Percentiles rank a stretch among this genome's conserved stretches.
phyloP scores from a whole-genome alignment of 345 rosid genomes.

The Citrus mangshanensis region DNA sequence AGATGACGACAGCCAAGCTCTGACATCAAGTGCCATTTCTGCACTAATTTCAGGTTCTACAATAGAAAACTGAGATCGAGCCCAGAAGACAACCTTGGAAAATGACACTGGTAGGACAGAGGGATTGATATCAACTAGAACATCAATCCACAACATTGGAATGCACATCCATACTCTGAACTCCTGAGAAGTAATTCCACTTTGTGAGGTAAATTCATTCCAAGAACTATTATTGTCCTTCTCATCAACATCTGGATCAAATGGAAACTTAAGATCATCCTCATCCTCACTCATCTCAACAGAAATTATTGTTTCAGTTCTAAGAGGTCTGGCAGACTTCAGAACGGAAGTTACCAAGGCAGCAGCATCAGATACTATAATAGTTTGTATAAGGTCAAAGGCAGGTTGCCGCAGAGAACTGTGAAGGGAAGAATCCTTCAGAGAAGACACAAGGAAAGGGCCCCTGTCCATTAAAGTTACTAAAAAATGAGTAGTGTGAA shows the following conservation, averaged over 20 bases:
- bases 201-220: slow-evolving; percentile 68
- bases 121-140: slow-evolving; percentile 64
- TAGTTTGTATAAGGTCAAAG: slow-evolving; percentile 75
- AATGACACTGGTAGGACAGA: slow-evolving; percentile 65
- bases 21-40: slow-evolving; percentile 57
- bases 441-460: slow-evolving; percentile 79
- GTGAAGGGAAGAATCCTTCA: slow-evolving; percentile 91
- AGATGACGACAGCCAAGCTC: slow-evolving; percentile 67
- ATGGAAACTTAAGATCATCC: slow-evolving; percentile 39
- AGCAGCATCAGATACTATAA: slow-evolving; percentile 88
- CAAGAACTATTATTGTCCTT: slow-evolving; percentile 46
- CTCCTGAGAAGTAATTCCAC: slow-evolving; percentile 53
- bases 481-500: slow-evolving; percentile 4
- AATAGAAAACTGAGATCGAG: slow-evolving; percentile 74
- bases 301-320: slow-evolving; percentile 22
- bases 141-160: slow-evolving; percentile 92
- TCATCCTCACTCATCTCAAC: slow-evolving; percentile 40
- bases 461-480: slow-evolving; percentile 59
- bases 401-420: slow-evolving; percentile 91
- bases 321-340: slow-evolving; percentile 23
- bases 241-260: slow-evolving; percentile 38
- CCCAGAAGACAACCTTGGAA: slow-evolving; percentile 91
- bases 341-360: slow-evolving; percentile 55
- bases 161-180: slow-evolving; percentile 81
- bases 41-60: slow-evolving; percentile 73